These are phyloP conservation scores for Ganoderma resinaceum DNA, from an alignment of 1,284 basidiomycete genomes.

Conservation along the genomic window DNA sequence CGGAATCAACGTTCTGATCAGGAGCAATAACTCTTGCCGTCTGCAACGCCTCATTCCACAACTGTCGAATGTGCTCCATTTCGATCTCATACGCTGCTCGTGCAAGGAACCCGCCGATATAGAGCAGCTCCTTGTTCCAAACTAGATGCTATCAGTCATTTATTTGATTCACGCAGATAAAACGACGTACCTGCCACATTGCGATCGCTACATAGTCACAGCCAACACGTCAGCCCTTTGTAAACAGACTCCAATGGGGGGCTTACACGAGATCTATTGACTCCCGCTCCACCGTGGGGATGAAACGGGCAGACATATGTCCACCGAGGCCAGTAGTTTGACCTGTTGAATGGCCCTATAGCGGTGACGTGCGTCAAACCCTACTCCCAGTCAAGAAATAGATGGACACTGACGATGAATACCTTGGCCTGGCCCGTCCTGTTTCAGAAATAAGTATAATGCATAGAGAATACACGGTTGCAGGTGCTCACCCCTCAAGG, in stretches of 20 bases:
- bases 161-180: not conserved
- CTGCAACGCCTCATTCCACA: slow-evolving; percentile 61
- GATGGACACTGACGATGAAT: slow-evolving; percentile 61
- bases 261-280: slow-evolving; percentile 87
- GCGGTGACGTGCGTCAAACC: slow-evolving; percentile 11
- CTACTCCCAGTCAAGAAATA: slow-evolving; percentile 1
- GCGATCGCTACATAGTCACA: slow-evolving; percentile 62
- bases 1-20: slow-evolving; percentile 38
- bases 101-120: slow-evolving; percentile 83
- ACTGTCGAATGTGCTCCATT: slow-evolving; percentile 61
- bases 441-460: slow-evolving; percentile 19
- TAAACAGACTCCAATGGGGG: slow-evolving; percentile 35
- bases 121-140: slow-evolving; percentile 91
- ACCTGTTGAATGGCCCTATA: slow-evolving; percentile 79
- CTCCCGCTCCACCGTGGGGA: slow-evolving; percentile 97
- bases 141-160: slow-evolving; percentile 48
- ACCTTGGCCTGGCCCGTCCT: slow-evolving; percentile 73
- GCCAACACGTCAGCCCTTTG: not conserved
- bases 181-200: slow-evolving; percentile 69
- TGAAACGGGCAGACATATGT: slow-evolving; percentile 91
- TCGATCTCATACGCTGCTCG: slow-evolving; percentile 91
- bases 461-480: not conserved
- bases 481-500: slow-evolving; percentile 68
- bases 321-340: slow-evolving; percentile 96
- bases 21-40: slow-evolving; percentile 30